Evolutionary conservation across 257 asterid species (phyloP).

Genomic region (Mitragyna speciosa): DNA sequence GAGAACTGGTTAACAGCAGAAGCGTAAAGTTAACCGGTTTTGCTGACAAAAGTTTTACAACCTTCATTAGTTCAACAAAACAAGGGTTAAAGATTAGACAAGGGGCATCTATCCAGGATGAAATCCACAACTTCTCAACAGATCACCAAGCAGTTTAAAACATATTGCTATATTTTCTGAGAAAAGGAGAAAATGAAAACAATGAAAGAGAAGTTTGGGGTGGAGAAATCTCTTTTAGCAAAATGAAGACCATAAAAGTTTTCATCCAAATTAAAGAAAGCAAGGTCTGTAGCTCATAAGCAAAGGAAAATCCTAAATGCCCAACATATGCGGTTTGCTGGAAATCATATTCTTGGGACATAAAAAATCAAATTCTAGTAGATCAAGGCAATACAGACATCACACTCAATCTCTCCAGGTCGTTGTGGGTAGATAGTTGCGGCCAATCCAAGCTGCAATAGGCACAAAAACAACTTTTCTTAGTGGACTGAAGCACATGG

Average conservation of each 20-base stretch:
- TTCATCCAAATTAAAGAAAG: neutral
- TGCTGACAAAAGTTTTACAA: neutral
- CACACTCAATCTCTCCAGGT: constrained; percentile 90
- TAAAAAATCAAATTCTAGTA: neutral
- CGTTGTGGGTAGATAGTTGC: constrained; percentile 75
- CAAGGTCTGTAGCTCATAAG: neutral
- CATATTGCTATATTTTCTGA: neutral
- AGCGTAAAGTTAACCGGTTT: neutral
- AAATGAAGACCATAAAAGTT: neutral
- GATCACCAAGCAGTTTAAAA: neutral
- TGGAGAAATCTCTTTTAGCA: neutral
- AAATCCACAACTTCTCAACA: neutral
- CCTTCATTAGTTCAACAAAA: neutral
- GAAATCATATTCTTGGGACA: neutral
- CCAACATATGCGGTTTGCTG: neutral
- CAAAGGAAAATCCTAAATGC: neutral
- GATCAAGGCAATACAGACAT: constrained; percentile 53
- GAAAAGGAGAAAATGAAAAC: neutral
- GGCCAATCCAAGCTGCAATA: constrained; percentile 71
- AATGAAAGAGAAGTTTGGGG: neutral
- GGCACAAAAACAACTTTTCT: constrained; percentile 31
- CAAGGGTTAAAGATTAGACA: neutral
- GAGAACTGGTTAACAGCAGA: neutral
- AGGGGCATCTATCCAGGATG: neutral
- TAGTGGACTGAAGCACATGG: neutral